Evolutionary conservation across 352 stramenopile species (phyloP).

Genomic region (Pelagophyceae sp.): DNA sequence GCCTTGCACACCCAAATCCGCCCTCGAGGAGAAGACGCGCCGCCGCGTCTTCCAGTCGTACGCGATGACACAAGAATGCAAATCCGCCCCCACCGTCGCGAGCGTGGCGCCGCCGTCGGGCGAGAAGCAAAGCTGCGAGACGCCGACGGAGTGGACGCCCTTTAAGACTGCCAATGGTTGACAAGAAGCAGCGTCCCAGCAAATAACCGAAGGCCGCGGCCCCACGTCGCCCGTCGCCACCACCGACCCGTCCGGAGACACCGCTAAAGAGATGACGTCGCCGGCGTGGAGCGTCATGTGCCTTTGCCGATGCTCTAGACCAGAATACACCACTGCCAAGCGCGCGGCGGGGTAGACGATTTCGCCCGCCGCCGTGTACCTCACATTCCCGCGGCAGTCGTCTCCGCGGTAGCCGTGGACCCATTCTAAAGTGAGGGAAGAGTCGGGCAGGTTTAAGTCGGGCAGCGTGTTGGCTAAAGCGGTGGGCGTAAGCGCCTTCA

Average conservation of each 20-base stretch:
- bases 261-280: conserved; percentile 13
- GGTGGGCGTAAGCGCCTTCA: neutral
- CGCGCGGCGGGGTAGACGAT: conserved; percentile 70
- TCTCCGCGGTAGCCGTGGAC: conserved; percentile 39
- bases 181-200: conserved; percentile 17
- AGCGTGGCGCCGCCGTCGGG: conserved; percentile 53
- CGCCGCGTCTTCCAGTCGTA: conserved; percentile 38
- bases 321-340: conserved; percentile 53
- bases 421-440: conserved; percentile 34
- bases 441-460: conserved; percentile 1
- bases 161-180: conserved; percentile 19
- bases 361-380: conserved; percentile 41
- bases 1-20: conserved; percentile 24
- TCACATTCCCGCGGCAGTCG: conserved; percentile 40
- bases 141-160: conserved; percentile 33
- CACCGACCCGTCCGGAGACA: conserved; percentile 17
- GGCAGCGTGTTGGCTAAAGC: neutral
- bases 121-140: conserved; percentile 53
- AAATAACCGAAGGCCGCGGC: conserved; percentile 13
- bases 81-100: conserved; percentile 58
- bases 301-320: neutral
- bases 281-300: neutral
- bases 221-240: conserved; percentile 23
- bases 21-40: conserved; percentile 27
- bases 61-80: conserved; percentile 37